Evolutionary conservation across 2,329 filamentous ascomycete genomes (phyloP).

Genomic region (Epichloe baconii): DNA sequence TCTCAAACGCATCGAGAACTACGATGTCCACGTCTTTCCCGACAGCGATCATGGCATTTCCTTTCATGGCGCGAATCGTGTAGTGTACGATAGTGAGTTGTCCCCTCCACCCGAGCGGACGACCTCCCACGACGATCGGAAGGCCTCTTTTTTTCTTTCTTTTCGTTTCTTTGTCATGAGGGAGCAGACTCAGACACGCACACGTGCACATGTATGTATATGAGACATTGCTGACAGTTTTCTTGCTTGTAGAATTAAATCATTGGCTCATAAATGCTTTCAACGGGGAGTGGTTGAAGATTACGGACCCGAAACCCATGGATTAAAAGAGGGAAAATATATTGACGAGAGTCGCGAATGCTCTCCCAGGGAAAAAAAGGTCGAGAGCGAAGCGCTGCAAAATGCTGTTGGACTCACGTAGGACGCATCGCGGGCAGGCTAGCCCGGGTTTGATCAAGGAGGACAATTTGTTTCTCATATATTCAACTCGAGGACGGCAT

Average conservation of each 20-base stretch:
- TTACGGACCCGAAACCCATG: constrained; percentile 35
- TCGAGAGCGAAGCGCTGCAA: no score
- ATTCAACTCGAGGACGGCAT: no score
- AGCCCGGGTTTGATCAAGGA: no score
- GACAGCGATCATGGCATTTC: constrained; percentile 92
- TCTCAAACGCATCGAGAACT: constrained; percentile 71
- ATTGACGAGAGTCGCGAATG: no score
- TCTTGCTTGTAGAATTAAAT: constrained; percentile 44
- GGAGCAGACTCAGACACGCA: no score
- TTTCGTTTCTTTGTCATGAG: neutral
- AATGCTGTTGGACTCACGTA: neutral
- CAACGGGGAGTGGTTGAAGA: constrained; percentile 81
- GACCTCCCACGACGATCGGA: no score
- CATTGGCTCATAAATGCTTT: constrained; percentile 97
- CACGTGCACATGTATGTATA: no score
- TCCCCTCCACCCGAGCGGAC: no score
- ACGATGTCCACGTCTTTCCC: constrained; percentile 92
- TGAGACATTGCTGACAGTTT: no score
- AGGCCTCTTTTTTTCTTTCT: constrained; percentile 1
- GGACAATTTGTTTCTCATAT: neutral
- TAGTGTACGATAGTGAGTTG: constrained; percentile 81
- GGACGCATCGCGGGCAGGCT: neutral
- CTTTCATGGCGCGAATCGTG: constrained; percentile 82
- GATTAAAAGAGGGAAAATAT: constrained; percentile 7
- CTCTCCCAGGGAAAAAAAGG: no score